A percentile compares a stretch with the other conserved stretches of the same genome.
Evolutionary conservation across 1,284 basidiomycete species (phyloP).

Genomic region (Malassezia slooffiae): DNA sequence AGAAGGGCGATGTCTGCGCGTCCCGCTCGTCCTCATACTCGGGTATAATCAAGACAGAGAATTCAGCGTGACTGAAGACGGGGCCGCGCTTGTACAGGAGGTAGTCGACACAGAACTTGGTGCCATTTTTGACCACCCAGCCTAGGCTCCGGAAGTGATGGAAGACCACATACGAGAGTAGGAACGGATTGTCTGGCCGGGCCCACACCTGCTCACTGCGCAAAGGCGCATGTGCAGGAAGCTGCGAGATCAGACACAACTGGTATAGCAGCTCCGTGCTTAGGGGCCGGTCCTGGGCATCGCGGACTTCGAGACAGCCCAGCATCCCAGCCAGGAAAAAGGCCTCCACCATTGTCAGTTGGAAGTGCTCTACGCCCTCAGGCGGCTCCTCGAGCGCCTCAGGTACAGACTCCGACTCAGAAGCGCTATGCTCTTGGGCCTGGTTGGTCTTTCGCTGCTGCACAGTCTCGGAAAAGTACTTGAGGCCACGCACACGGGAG

Average conservation of each 20-base stretch:
- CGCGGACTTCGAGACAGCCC: slow-evolving; percentile 64
- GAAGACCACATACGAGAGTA: slow-evolving; percentile 79
- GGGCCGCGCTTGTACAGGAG: slow-evolving; percentile 88
- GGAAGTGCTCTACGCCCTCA: slow-evolving; percentile 76
- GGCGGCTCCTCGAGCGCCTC: slow-evolving; percentile 46
- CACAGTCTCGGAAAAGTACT: slow-evolving; percentile 31
- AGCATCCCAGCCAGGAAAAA: slow-evolving; percentile 79
- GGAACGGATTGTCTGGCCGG: slow-evolving; percentile 71
- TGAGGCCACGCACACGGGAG: slow-evolving; percentile 33
- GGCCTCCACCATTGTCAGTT: slow-evolving; percentile 79
- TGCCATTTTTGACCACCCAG: slow-evolving; percentile 91
- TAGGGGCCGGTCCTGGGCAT: slow-evolving; percentile 8
- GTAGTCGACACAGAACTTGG: slow-evolving; percentile 95
- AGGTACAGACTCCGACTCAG: neutral
- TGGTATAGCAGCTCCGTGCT: slow-evolving; percentile 20
- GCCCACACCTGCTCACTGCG: slow-evolving; percentile 16
- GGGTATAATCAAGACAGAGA: slow-evolving; percentile 76
- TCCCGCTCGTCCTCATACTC: slow-evolving; percentile 75
- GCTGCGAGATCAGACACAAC: slow-evolving; percentile 17
- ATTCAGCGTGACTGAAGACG: slow-evolving; percentile 93
- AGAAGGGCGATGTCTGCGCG: slow-evolving; percentile 48
- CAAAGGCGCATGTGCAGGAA: too few relatives aligned
- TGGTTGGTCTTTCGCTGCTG: slow-evolving; percentile 22
- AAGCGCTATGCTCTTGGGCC: neutral
- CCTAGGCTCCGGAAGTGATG: slow-evolving; percentile 93